Evolutionary conservation across 208 protist genomes (phyloP), one percentile per base, ranked within the genome.

Genomic region (Balamuthia mandrillaris): DNA sequence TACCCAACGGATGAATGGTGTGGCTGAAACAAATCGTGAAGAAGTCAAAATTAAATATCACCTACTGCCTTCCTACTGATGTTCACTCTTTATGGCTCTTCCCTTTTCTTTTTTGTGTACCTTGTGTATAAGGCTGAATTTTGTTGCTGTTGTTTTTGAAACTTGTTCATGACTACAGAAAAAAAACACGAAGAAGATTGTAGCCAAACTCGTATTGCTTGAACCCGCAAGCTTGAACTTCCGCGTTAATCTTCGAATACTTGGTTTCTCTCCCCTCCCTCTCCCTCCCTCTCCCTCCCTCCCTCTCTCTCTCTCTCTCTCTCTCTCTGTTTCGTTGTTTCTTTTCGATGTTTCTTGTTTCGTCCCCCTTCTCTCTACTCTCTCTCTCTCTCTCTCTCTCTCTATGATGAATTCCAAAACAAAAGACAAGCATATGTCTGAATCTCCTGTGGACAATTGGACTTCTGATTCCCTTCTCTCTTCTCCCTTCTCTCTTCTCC

Each of bases 141-240:
- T 14, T 18, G 60, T 68, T 35, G 14, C n/a, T 14, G 16, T 68
- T 24, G 16, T 24, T 29, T n/a, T 24, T 24, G n/a, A 87, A 12
- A n/a, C 35, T 68, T 44, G 1, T 24, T 60, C 27, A 2, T 86
- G 41, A 60, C 3, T 21, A 27, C 72, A 81, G 72, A 81, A 81
- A 24, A 81, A 81, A 68, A 29, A 42, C 3, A 14, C 65, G 9
- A 81, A 81, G 72, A 81, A 81, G 72, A 81, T 81, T 39, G 18
- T 35, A 3, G 72, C 52, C 72, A 81, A 81, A 39, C 5, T 81
- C 21, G 61, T 39, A 2, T 51, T 81, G 21, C 54, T 3, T 27
- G 29, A 16, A 18, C 41, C n/a, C 24, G 72, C 54, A 24, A 29
- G 35, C 27, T 21, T 81, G 31, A 81, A 81, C 49, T 61, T 81